Evolutionary conservation across 2,329 filamentous ascomycete species (phyloP).

Genomic region (Epichloe amarillans): DNA sequence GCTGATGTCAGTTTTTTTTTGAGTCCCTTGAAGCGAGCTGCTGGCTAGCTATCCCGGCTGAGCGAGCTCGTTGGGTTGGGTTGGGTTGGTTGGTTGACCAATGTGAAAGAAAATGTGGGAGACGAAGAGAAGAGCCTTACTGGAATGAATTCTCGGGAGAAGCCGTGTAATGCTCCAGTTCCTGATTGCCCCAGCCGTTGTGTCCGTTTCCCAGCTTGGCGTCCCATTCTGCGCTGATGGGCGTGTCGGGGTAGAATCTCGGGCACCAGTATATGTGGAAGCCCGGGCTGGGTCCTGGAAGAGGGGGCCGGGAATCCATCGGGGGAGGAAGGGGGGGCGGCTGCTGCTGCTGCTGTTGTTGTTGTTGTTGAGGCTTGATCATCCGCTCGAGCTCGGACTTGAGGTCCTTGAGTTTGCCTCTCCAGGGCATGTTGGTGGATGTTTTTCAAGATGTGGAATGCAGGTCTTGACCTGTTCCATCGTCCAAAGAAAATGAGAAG

Average conservation of each 20-base stretch:
- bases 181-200: conserved; percentile 50
- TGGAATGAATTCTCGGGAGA: conserved; percentile 38
- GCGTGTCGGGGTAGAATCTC: conserved; percentile 30
- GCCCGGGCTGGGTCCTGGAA: conserved; percentile 6
- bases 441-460: neutral
- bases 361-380: conserved; percentile 14
- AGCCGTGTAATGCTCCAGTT: conserved; percentile 43
- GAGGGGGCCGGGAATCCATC: conserved; percentile 8
- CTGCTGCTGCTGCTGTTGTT: neutral
- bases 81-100: too few species aligned
- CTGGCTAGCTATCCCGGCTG: too few species aligned
- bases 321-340: conserved; percentile 9
- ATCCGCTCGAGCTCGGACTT: conserved; percentile 26
- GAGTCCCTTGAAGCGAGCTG: too few species aligned
- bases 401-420: conserved; percentile 23
- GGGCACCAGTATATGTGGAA: conserved; percentile 36
- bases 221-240: conserved; percentile 37
- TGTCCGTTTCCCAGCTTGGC: conserved; percentile 40
- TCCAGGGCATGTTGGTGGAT: conserved; percentile 20
- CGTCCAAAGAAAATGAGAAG: too few species aligned
- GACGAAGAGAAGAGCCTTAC: conserved; percentile 11
- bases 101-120: neutral
- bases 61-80: neutral
- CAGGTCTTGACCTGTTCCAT: neutral
- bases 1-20: neutral